Evolutionary conservation across 164 flowering plant species (phyloP).

Genomic region (Amborella trichopoda): DNA sequence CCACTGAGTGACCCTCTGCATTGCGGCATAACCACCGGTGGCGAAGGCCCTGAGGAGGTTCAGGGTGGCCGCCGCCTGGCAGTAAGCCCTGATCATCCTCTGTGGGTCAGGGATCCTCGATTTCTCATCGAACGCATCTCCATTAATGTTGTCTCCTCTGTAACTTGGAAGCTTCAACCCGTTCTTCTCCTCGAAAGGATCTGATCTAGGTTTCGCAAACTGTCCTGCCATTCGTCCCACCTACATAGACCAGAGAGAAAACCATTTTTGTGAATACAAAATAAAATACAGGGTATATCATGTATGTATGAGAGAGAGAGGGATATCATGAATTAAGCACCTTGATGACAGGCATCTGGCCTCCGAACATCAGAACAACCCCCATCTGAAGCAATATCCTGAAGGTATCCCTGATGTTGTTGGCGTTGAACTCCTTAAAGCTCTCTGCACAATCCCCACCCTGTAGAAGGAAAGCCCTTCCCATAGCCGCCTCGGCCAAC

Average conservation of each 20-base stretch:
- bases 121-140: conserved; percentile 65
- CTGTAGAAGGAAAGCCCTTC: conserved; percentile 70
- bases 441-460: conserved; percentile 96
- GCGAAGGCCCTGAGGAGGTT: conserved; percentile 87
- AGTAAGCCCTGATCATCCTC: conserved; percentile 79
- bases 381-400: conserved; percentile 82
- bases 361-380: conserved; percentile 79
- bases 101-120: conserved; percentile 78
- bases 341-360: conserved; percentile 82
- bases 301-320: neutral
- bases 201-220: conserved; percentile 93
- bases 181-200: conserved; percentile 59
- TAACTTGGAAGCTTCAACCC: conserved; percentile 91
- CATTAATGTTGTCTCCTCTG: conserved; percentile 84
- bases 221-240: conserved; percentile 99
- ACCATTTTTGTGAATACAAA: neutral
- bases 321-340: conserved; percentile 14
- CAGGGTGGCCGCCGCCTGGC: conserved; percentile 80
- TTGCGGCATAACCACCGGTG: conserved; percentile 92
- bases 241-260: conserved; percentile 15
- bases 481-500: conserved; percentile 70
- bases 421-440: conserved; percentile 84
- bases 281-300: neutral
- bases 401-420: conserved; percentile 82
- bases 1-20: conserved; percentile 95